These are phyloP conservation scores for Lonicera japonica DNA, from an alignment of 129 eudicot genomes.

Conservation along the genomic window DNA sequence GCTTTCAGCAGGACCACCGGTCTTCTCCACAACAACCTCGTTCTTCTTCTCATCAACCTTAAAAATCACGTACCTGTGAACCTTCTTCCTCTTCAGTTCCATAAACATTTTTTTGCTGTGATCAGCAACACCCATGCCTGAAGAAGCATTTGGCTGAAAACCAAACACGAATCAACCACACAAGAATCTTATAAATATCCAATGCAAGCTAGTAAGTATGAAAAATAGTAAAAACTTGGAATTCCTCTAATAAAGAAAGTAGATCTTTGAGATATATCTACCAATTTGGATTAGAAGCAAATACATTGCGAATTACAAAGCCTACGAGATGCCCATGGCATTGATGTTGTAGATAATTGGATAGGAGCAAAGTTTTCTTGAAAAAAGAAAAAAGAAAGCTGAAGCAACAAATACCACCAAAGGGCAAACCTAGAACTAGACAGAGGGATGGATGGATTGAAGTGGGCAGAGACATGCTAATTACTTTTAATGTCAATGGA, in stretches of 20 bases:
- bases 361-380: too few species aligned
- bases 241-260: neutral
- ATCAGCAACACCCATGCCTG: constrained; percentile 72
- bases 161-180: neutral
- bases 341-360: too few species aligned
- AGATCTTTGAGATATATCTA: neutral
- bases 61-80: constrained; percentile 61
- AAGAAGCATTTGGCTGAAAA: constrained; percentile 56
- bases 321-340: too few species aligned
- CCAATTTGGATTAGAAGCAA: neutral
- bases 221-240: neutral
- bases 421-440: too few species aligned
- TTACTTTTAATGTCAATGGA: too few species aligned
- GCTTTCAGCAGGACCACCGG: constrained; percentile 77
- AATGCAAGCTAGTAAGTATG: too few species aligned
- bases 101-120: constrained; percentile 46
- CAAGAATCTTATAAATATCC: neutral
- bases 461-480: too few species aligned
- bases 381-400: too few species aligned
- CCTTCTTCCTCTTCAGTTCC: constrained; percentile 72
- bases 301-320: too few species aligned
- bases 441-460: too few species aligned
- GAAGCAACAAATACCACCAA: too few species aligned
- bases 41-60: constrained; percentile 85
- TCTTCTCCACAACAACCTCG: constrained; percentile 78